A percentile compares a stretch with the other conserved stretches of the same genome.
Conservation (phyloP, 2,329 filamentous ascomycete genomes). For the Pseudogymnoascus sp. region DNA sequence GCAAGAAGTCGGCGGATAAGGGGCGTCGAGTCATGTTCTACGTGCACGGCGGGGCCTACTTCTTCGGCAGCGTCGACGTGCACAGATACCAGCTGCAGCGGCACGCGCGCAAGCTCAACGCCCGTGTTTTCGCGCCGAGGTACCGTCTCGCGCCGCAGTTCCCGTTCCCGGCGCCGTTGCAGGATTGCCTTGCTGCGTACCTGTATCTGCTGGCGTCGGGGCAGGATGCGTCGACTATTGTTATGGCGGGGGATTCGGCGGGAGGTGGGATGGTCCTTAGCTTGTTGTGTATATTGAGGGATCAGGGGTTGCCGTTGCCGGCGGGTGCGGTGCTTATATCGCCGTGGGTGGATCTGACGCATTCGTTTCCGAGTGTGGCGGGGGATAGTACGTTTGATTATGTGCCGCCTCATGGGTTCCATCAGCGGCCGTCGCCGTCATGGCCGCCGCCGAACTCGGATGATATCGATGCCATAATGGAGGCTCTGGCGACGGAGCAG, state of each 20-base stretch:
- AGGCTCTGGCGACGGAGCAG: slow-evolving; percentile 41
- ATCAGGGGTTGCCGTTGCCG: slow-evolving; percentile 74
- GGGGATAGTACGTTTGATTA: slow-evolving; percentile 70
- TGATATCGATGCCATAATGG: slow-evolving; percentile 47
- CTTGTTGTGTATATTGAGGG: slow-evolving; percentile 70
- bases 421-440: slow-evolving; percentile 78
- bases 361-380: slow-evolving; percentile 88
- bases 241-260: slow-evolving; percentile 86
- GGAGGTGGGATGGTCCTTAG: slow-evolving; percentile 83
- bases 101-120: slow-evolving; percentile 88
- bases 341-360: slow-evolving; percentile 91
- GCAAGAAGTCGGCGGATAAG: slow-evolving; percentile 51
- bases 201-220: slow-evolving; percentile 63
- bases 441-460: slow-evolving; percentile 89
- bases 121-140: slow-evolving; percentile 74
- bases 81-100: slow-evolving; percentile 98
- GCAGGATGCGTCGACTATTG: slow-evolving; percentile 71
- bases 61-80: slow-evolving; percentile 90
- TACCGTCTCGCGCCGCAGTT: slow-evolving; percentile 91
- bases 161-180: slow-evolving; percentile 85
- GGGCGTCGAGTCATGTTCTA: slow-evolving; percentile 81
- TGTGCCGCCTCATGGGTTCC: slow-evolving; percentile 78
- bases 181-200: slow-evolving; percentile 85
- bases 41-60: slow-evolving; percentile 90
- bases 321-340: slow-evolving; percentile 86